Evolutionary conservation across 129 eudicot species (phyloP), one percentile per base, ranked within the genome.

Genomic region (Scalesia atractyloides): DNA sequence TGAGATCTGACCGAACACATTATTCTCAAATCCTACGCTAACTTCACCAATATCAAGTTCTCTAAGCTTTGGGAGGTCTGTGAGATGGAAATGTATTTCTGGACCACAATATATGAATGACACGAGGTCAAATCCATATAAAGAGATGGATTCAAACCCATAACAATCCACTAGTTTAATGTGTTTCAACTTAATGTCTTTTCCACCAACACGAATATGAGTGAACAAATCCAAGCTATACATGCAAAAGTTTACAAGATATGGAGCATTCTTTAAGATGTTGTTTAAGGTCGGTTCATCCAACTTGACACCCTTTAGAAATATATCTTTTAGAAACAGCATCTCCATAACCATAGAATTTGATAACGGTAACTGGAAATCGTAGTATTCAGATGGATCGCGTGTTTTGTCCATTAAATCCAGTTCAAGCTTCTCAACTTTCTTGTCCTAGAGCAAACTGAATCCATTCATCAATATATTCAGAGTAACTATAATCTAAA

Each of bases 21-120:
- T 74, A 22, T 64, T 73, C 22, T 81, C 79, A 20, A 84, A 62
- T 2, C 83, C 83, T 2, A 76, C 66, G 56, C 18, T 18, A 18
- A 47, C 48, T 43, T 58, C 52, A 5, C 76, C 76, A 60, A 85
- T 71, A 22, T 73, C 74, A 26, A 78, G 43, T 53, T 73, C 78
- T 33, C 39, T 64, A 30, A 86, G 87, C 82, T 46, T 50, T 9
- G 85, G 91, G 16, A 86, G 81, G 49, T 79, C 72, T 18, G 18
- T 14, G 30, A 85, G 50, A 60, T 11, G 3, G 19, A 85, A 77
- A 3, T 73, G 24, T 5, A 82, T 69, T 30, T 13, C 52, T 9
- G 24, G 65, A 12, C 88, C 86, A 68, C 19, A 18, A 62, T 74
- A 81, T 37, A 43, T 58, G 8, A 85, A 73, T 14, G 90, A 68